Evolutionary conservation across 2,329 filamentous ascomycete species (phyloP).

Genomic region (Sphaerulina musiva): DNA sequence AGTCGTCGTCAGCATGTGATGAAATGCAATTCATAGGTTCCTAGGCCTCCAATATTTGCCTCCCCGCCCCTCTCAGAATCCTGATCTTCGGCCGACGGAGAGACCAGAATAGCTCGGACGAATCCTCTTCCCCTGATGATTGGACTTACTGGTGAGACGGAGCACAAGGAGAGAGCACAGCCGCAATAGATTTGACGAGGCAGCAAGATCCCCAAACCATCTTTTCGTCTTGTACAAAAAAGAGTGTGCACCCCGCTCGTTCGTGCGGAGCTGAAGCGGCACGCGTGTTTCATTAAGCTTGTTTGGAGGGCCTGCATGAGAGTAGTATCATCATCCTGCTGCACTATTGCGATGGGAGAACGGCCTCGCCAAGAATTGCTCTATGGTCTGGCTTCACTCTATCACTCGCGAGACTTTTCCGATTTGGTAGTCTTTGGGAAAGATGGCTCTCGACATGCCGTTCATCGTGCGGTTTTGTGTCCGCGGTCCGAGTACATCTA

Average conservation of each 20-base stretch:
- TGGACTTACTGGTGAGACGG: not conserved
- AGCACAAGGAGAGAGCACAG: slow-evolving; percentile 5
- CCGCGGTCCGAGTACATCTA: slow-evolving; percentile 22
- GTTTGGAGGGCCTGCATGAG: slow-evolving; percentile 8
- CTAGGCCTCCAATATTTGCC: not conserved
- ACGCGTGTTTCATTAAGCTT: no score
- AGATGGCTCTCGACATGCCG: slow-evolving; percentile 18
- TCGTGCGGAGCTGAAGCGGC: not conserved
- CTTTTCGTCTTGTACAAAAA: no score
- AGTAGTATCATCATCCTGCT: slow-evolving; percentile 2
- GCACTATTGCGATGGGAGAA: no score
- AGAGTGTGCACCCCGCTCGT: not conserved
- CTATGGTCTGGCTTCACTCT: slow-evolving; percentile 17
- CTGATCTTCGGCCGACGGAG: not conserved
- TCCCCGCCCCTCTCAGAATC: no score
- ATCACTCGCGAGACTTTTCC: slow-evolving; percentile 21
- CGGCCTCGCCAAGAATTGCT: slow-evolving; percentile 17
- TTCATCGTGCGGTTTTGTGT: slow-evolving; percentile 24
- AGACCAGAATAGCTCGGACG: slow-evolving; percentile 4
- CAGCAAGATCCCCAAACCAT: no score
- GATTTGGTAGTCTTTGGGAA: slow-evolving; percentile 19
- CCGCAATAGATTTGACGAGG: no score
- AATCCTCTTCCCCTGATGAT: not conserved
- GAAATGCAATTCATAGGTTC: no score
- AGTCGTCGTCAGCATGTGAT: no score